These are phyloP conservation scores for Hypericum perforatum DNA, from an alignment of 345 rosid species.

Conservation along the genomic window DNA sequence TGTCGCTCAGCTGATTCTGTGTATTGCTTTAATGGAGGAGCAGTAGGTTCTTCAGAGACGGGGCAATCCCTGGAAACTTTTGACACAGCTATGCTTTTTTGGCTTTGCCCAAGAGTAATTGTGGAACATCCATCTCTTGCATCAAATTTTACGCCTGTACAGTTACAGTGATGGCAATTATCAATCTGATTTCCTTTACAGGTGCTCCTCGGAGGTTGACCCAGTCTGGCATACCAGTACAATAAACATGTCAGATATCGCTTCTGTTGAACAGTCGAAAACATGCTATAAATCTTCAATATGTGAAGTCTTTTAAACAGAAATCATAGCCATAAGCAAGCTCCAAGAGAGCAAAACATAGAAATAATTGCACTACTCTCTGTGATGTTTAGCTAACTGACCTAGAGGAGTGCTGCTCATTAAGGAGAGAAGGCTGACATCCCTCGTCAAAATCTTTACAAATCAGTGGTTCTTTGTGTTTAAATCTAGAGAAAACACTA, in stretches of 20 bases:
- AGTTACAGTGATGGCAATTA: conserved; percentile 9
- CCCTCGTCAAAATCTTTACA: conserved; percentile 17
- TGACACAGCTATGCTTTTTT: conserved; percentile 15
- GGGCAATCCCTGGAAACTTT: conserved; percentile 15
- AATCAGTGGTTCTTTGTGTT: conserved; percentile 14
- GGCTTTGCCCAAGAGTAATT: conserved; percentile 11
- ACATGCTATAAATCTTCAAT: too few relatives aligned
- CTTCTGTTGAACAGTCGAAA: too few relatives aligned
- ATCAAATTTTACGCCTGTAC: conserved; percentile 17
- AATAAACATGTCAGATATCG: too few relatives aligned
- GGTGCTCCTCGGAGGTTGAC: not conserved
- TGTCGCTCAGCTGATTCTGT: conserved; percentile 8
- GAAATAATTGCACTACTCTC: not conserved
- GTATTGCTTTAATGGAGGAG: conserved; percentile 13
- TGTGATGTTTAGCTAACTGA: conserved; percentile 7
- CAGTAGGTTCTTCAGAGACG: conserved; percentile 13
- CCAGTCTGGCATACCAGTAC: too few relatives aligned
- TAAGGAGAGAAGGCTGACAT: conserved; percentile 18
- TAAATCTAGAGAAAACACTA: conserved; percentile 17
- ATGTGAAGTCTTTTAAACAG: too few relatives aligned
- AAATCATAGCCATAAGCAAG: not conserved
- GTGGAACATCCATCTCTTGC: conserved; percentile 15
- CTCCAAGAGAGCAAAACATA: not conserved
- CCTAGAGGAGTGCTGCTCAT: conserved; percentile 24
- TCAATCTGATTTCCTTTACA: conserved; percentile 1